These are phyloP conservation scores for Austropuccinia psidii DNA, from an alignment of 1,284 basidiomycete species.

Conservation along the genomic window DNA sequence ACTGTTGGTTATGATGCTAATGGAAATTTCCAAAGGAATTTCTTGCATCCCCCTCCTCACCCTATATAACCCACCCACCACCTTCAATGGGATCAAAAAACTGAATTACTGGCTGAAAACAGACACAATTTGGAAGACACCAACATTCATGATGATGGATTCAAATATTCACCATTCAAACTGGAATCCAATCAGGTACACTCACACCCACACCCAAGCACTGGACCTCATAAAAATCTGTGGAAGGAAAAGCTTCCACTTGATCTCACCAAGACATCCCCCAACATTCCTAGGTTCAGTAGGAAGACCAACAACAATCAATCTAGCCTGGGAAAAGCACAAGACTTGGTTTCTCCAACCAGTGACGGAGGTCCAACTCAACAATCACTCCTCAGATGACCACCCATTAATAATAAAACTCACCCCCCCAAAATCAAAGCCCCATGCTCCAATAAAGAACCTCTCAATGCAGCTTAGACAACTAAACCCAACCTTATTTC, in stretches of 20 bases:
- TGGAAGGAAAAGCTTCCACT: not conserved
- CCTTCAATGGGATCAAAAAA: not conserved
- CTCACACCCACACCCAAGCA: not conserved
- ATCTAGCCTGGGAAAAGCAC: too few relatives aligned
- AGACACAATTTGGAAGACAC: not conserved
- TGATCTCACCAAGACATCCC: constrained; percentile 4
- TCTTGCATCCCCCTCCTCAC: not conserved
- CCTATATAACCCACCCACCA: not conserved
- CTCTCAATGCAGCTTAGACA: too few relatives aligned
- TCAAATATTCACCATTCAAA: constrained; percentile 3
- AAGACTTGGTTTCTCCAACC: not conserved
- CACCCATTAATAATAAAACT: too few relatives aligned
- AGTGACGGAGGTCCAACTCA: not conserved
- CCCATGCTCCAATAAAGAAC: too few relatives aligned
- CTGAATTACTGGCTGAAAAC: not conserved
- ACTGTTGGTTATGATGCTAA: too few relatives aligned
- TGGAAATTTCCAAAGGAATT: too few relatives aligned
- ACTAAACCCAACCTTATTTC: too few relatives aligned
- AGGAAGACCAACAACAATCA: not conserved
- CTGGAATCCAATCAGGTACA: not conserved
- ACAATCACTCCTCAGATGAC: not conserved
- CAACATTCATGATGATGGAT: constrained; percentile 3
- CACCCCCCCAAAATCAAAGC: too few relatives aligned
- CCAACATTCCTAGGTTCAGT: not conserved
- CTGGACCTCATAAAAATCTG: not conserved